Evolutionary conservation across 257 asterid genomes (phyloP), one percentile per base, ranked within the genome.

Genomic region (Solanum arcanum): DNA sequence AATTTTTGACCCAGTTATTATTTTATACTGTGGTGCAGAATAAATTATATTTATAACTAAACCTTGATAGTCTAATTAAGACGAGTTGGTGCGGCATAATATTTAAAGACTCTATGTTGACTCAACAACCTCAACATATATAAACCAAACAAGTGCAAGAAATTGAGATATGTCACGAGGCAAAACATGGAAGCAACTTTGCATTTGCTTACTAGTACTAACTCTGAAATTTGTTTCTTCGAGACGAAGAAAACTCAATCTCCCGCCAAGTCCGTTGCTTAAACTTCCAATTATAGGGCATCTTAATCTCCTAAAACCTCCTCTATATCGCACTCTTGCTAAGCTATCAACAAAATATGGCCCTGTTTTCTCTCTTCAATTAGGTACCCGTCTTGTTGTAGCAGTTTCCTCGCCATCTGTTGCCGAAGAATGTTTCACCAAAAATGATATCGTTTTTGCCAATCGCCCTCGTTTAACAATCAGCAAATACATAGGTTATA

Each of bases 341-440:
- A 21, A 52, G 0, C 89, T 94, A 88, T 88, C 95, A 1, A 75
- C 86, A 2, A 91, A 92, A 86, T 27, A 86, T 15, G 95, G 98
- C 46, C 95, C 93, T 9, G 89, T 93, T 16, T 84, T 94, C 87
- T 92, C 94, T 9, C 94, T 93, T 62, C 91, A 87, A 1, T 56
- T 93, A 5, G 96, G 94, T 7, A 82, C 25, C 88, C 96, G 95
- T 75, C 94, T 88, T 27, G 83, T 89, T 68, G 91, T 92, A 66
- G 93, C 87, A 10, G 92, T 91, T 21, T 93, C 96, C 7, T 91
- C 96, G 5, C 87, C 91, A 2, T 81, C 88, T 52, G 52, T 78
- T 21, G 96, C 73, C 9, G 95, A 92, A 44, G 95, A 94, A 86
- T 93, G 98, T 42, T 93, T 94, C 93, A 93, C 94, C 76, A 90